phyloP scores from a whole-genome alignment of 352 stramenopile genomes.

The Achlya hypogyna region DNA sequence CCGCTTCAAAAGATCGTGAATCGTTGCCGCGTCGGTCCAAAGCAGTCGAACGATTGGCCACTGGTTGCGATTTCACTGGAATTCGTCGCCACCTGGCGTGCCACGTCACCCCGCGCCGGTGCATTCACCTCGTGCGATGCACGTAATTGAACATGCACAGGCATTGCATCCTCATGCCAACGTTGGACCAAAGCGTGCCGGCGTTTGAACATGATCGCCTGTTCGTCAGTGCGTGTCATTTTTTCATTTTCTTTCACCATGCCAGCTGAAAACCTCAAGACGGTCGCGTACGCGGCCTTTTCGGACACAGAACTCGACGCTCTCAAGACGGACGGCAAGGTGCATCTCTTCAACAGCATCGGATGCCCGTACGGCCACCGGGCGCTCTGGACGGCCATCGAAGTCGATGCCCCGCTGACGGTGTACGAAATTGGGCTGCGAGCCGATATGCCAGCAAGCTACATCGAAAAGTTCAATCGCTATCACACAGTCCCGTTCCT shows the following conservation, averaged over 20 bases:
- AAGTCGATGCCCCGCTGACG: slow-evolving; percentile 9
- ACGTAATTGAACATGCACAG: no score
- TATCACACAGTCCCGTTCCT: slow-evolving; percentile 8
- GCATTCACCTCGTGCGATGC: no score
- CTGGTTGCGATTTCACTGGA: no score
- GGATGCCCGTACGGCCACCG: slow-evolving; percentile 14
- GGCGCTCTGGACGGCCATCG: slow-evolving; percentile 13
- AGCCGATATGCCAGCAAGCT: slow-evolving; percentile 2
- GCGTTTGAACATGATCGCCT: no score
- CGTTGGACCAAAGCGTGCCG: no score
- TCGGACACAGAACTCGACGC: neutral
- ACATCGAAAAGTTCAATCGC: slow-evolving; percentile 16
- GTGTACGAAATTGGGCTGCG: slow-evolving; percentile 5
- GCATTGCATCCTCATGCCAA: no score
- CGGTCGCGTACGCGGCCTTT: neutral
- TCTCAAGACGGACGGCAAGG: neutral
- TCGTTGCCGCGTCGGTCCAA: no score
- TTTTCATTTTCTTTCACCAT: neutral
- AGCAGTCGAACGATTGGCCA: no score
- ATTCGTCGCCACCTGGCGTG: no score
- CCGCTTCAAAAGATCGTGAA: no score
- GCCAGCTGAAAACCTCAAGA: neutral
- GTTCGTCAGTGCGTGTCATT: no score
- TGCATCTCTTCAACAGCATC: slow-evolving; percentile 16
- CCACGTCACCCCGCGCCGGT: no score